phyloP scores from a whole-genome alignment of 495 filamentous ascomycete genomes.

The Penicillium manginii region DNA sequence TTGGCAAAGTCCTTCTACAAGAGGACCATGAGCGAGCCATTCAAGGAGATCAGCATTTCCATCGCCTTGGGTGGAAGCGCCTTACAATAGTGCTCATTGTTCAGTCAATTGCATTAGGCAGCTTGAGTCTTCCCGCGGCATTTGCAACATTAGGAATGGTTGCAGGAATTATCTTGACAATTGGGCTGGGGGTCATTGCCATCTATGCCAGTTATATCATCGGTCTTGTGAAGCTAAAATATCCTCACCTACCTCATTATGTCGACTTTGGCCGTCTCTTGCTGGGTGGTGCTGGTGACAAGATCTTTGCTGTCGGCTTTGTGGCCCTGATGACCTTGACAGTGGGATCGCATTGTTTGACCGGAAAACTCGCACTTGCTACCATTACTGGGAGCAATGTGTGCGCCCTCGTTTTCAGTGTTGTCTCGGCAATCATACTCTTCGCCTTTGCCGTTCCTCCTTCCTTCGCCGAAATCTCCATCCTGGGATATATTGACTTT shows the following conservation, averaged over 20 bases:
- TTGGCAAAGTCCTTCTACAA: not conserved
- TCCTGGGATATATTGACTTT: conserved; percentile 63
- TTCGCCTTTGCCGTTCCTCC: conserved; percentile 62
- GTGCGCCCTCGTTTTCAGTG: conserved; percentile 65
- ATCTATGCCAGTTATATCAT: conserved; percentile 72
- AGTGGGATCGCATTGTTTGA: conserved; percentile 69
- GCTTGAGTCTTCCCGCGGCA: conserved; percentile 56
- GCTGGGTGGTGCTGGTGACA: conserved; percentile 59
- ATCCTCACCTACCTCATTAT: conserved; percentile 65
- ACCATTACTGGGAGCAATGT: conserved; percentile 58
- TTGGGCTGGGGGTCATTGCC: conserved; percentile 64
- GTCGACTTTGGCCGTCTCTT: conserved; percentile 67
- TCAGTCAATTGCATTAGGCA: conserved; percentile 64
- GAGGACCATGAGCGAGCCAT: conserved; percentile 1
- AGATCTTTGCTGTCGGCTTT: conserved; percentile 60
- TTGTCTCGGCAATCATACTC: conserved; percentile 61
- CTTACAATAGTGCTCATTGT: conserved; percentile 55
- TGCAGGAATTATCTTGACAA: conserved; percentile 48
- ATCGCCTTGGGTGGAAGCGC: conserved; percentile 36
- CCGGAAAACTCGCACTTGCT: conserved; percentile 68
- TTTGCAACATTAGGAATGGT: conserved; percentile 66
- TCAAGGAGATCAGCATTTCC: conserved; percentile 12
- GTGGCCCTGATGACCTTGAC: conserved; percentile 66
- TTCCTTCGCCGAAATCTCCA: conserved; percentile 55
- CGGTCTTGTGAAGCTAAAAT: conserved; percentile 67